Evolutionary conservation across 306 rosid species (phyloP).

Genomic region (Trifolium dubium): DNA sequence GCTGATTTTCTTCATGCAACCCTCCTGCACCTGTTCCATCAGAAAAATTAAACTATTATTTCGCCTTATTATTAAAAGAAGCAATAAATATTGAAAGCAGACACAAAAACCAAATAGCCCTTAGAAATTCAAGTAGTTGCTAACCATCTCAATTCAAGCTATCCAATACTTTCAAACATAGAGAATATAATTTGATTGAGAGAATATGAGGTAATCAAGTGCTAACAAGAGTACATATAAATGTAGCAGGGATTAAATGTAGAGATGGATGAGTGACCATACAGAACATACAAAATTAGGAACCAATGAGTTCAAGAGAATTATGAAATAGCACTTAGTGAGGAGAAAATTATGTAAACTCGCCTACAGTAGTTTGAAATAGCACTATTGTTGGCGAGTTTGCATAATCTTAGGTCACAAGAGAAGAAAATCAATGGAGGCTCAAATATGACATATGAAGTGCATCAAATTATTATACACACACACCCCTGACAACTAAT

Average conservation of each 20-base stretch:
- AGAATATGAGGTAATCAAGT: too few species aligned
- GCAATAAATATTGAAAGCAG: too few species aligned
- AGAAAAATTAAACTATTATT: constrained; percentile 28
- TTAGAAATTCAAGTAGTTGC: too few species aligned
- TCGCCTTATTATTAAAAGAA: neutral
- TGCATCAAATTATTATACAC: neutral
- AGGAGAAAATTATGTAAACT: neutral
- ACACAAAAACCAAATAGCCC: too few species aligned
- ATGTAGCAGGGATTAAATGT: neutral
- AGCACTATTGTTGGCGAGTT: neutral
- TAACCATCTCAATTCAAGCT: too few species aligned
- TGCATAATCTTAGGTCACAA: neutral
- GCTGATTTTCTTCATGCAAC: constrained; percentile 38
- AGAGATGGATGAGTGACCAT: neutral
- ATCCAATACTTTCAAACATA: too few species aligned
- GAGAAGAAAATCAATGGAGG: neutral
- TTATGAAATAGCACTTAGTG: neutral
- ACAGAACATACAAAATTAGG: neutral
- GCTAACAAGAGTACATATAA: too few species aligned
- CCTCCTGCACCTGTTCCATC: constrained; percentile 37
- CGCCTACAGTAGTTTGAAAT: neutral
- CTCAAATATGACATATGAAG: neutral
- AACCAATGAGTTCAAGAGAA: constrained; percentile 1
- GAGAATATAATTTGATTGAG: too few species aligned
- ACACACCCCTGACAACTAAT: neutral